Percentiles rank a stretch among this genome's conserved stretches.
phyloP scores from a whole-genome alignment of 116 monocot species.

The Dioscorea cayenensis region DNA sequence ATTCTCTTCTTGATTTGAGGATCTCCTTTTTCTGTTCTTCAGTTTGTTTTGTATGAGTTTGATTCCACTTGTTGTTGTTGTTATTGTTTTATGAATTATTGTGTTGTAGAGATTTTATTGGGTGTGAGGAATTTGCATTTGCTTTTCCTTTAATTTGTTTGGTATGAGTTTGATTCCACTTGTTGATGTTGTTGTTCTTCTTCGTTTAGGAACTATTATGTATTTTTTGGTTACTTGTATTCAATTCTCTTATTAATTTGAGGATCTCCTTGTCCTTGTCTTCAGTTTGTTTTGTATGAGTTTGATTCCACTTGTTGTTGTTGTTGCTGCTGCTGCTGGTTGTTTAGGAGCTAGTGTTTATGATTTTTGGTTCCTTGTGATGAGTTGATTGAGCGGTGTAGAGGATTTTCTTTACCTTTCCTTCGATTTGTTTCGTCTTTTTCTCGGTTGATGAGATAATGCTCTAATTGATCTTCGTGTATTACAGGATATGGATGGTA shows the following conservation, averaged over 20 bases:
- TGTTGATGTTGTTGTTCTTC: neutral
- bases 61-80: too few relatives aligned
- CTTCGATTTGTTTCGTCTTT: neutral
- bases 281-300: too few relatives aligned
- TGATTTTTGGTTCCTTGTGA: too few relatives aligned
- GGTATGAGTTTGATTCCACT: neutral
- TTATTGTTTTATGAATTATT: too few relatives aligned
- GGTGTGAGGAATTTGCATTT: neutral
- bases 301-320: too few relatives aligned
- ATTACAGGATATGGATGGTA: slow-evolving; percentile 18
- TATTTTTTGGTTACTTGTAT: neutral
- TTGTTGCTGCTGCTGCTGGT: too few relatives aligned
- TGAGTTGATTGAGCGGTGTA: neutral
- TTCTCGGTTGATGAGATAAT: neutral
- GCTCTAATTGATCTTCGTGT: neutral
- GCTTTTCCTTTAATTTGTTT: neutral
- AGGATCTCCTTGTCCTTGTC: too few relatives aligned
- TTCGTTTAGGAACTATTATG: neutral
- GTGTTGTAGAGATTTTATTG: neutral
- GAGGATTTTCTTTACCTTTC: neutral
- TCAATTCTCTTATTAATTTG: neutral
- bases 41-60: too few relatives aligned
- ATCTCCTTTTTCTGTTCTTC: too few relatives aligned
- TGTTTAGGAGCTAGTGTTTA: too few relatives aligned
- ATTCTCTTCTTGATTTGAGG: neutral